These are phyloP conservation scores for Picochlorum sp. DNA, from an alignment of 139 green algal genomes.

Conservation along the genomic window DNA sequence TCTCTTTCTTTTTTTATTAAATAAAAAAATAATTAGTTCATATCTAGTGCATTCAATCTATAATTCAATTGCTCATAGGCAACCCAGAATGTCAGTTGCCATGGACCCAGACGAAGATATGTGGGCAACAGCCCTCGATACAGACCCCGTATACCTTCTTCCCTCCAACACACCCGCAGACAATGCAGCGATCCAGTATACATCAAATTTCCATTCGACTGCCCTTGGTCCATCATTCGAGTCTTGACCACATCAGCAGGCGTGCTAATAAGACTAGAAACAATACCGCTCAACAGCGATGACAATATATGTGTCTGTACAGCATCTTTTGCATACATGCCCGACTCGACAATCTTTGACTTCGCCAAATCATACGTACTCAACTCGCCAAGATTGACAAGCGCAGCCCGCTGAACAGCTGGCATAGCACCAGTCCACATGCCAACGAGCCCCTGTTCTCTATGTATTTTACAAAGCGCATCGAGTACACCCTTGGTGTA, in stretches of 20 bases:
- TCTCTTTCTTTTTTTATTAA: neutral
- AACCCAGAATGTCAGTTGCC: constrained; percentile 59
- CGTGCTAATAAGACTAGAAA: constrained; percentile 5
- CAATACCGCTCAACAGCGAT: constrained; percentile 35
- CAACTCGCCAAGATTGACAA: constrained; percentile 65
- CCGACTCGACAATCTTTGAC: constrained; percentile 16
- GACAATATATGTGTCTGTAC: constrained; percentile 27
- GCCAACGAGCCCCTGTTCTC: constrained; percentile 31
- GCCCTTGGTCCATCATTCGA: constrained; percentile 58
- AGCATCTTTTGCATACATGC: constrained; percentile 27
- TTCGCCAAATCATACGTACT: constrained; percentile 50
- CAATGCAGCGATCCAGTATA: constrained; percentile 43
- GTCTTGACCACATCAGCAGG: constrained; percentile 60
- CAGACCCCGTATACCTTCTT: constrained; percentile 35
- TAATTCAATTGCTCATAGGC: constrained; percentile 33
- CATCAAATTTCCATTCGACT: neutral
- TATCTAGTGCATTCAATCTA: constrained; percentile 7
- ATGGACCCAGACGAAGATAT: constrained; percentile 51
- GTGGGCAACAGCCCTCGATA: constrained; percentile 63
- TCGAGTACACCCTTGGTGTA: neutral
- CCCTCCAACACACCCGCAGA: constrained; percentile 31
- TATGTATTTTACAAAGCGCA: constrained; percentile 6
- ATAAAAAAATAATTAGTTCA: neutral
- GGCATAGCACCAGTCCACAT: constrained; percentile 45
- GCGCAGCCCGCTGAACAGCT: constrained; percentile 48